phyloP scores from a whole-genome alignment of 495 filamentous ascomycete genomes.

The Sporormia fimetaria region DNA sequence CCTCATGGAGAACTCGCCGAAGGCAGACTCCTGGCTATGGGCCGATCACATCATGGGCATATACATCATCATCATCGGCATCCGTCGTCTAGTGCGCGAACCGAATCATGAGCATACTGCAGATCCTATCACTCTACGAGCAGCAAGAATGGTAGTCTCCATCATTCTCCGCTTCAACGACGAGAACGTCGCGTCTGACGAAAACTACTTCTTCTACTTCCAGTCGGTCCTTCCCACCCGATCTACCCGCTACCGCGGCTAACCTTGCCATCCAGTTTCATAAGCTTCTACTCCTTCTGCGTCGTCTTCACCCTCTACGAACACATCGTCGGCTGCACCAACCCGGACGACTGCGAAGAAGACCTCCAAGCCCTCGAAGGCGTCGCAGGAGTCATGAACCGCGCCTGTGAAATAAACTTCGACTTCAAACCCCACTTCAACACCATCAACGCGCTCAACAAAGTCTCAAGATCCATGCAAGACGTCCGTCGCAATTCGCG shows the following conservation, averaged over 20 bases:
- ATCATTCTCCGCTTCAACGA: conserved; percentile 1
- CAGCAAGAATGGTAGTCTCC: conserved; percentile 2
- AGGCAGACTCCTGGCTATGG: too few species aligned
- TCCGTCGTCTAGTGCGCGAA: background rate
- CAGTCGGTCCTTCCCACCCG: too few species aligned
- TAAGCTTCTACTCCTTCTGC: conserved; percentile 10
- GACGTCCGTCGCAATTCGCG: too few species aligned
- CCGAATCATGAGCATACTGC: background rate
- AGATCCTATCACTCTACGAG: conserved; percentile 5
- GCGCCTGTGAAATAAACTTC: background rate
- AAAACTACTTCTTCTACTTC: too few species aligned
- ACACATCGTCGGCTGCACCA: conserved; percentile 1
- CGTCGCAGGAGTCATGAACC: background rate
- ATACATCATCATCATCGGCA: conserved; percentile 8
- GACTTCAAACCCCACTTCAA: conserved; percentile 1
- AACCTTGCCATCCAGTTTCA: background rate
- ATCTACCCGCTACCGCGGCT: too few species aligned
- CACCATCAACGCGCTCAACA: conserved; percentile 12
- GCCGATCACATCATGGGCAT: conserved; percentile 7
- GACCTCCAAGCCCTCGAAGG: conserved; percentile 5
- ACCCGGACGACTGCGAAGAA: conserved; percentile 6
- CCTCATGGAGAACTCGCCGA: too few species aligned
- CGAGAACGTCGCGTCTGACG: too few species aligned
- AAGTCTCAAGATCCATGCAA: conserved; percentile 4
- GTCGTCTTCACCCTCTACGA: conserved; percentile 11